Evolutionary conservation across 805 yeast genomes (phyloP), one percentile per base, ranked within the genome.

Genomic region (Yamadazyma scolyti): DNA sequence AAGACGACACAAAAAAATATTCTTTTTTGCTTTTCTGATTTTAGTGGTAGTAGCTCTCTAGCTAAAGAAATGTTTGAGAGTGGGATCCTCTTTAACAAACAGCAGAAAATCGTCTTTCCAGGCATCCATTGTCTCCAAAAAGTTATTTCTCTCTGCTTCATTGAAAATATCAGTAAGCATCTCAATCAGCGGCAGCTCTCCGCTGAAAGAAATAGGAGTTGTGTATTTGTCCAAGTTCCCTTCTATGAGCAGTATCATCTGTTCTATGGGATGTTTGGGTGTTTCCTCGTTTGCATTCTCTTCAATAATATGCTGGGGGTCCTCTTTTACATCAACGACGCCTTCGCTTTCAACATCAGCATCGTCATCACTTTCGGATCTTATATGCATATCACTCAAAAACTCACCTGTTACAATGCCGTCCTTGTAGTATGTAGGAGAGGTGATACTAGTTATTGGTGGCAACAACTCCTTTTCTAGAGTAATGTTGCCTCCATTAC

Each of bases 11-110:
- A n/a, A n/a, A n/a, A n/a, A n/a, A n/a, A n/a, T n/a, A n/a, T n/a
- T n/a, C n/a, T n/a, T n/a, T n/a, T n/a, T n/a, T n/a, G n/a, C n/a
- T n/a, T n/a, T n/a, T n/a, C n/a, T n/a, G n/a, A n/a, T n/a, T n/a
- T n/a, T n/a, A n/a, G n/a, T n/a, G n/a, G n/a, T n/a, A n/a, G n/a
- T n/a, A n/a, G n/a, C n/a, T n/a, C n/a, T n/a, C n/a, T n/a, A n/a
- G n/a, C n/a, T n/a, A n/a, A 32, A 32, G 12, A 27, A 32, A 8
- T 32, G 28, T 16, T 24, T 18, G 8, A 32, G 18, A 14, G 23
- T 27, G 7, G 36, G 36, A 23, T 32, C 36, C 13, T 27, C 27
- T n/a, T 30, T 32, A 15, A 32, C 22, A 15, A 32, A 32, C 12
- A 21, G 20, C n/a, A 28, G 18, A 9, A 26, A 21, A 7, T 6